Evolutionary conservation across 2,329 filamentous ascomycete species (phyloP), one percentile per base, ranked within the genome.

Genomic region (Penicillium sp.): DNA sequence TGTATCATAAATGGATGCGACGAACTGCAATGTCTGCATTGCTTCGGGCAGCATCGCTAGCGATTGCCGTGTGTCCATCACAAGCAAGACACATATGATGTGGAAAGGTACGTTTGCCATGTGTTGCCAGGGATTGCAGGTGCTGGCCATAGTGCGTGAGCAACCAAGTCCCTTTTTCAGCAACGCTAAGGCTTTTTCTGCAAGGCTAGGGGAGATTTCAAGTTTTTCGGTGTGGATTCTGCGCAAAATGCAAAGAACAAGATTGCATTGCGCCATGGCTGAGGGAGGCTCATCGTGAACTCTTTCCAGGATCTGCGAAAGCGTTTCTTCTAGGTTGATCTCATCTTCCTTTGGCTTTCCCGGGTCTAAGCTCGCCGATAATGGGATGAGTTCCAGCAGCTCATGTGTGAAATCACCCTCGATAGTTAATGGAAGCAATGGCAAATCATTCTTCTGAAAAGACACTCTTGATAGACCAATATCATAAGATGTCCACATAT

Each of bases 91-190:
- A 54, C 81, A 83, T 18, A 83, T 76, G 2, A 81, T 79, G 38
- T 85, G 82, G 50, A 85, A 85, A 0, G 82, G 82, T 0, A 85
- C 79, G 45, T 85, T 84, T 24, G 80, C 80, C 39, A 82, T 76
- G 50, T 85, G 82, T 61, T 84, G 82, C 82, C 82, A 85, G 0
- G 82, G 82, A 1, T 72, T 71, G 14, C 75, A 72, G 24, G 69
- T 67, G 2, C 71, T 68, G 0, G 79, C 66, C 66, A 84, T 78
- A 2, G 62, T 66, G 2, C 75, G 74, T 1, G 81, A 79, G 1
- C 78, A 77, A 2, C 69, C 66, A 2, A 84, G 73, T 0, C 76
- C 81, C 9, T 72, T 69, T 31, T 59, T 61, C 0, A 78, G 71
- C 7, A 84, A 68, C 0, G 64, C 66, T 2, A 84, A 71, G 3